Evolutionary conservation across 495 filamentous ascomycete species (phyloP).

Genomic region (Penicillium lagena): DNA sequence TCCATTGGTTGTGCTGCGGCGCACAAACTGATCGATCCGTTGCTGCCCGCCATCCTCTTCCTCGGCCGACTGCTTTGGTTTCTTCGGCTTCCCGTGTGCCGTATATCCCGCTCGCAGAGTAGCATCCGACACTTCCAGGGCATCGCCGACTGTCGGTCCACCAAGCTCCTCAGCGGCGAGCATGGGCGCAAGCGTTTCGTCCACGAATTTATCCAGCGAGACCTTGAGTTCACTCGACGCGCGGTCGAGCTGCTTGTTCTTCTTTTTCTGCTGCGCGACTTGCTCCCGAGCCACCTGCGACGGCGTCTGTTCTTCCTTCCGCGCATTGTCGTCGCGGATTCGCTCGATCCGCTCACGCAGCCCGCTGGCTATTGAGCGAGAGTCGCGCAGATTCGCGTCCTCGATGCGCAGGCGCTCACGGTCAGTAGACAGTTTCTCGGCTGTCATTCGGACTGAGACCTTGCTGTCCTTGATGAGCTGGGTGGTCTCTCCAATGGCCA

Average conservation of each 20-base stretch:
- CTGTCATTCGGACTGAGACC: slow-evolving; percentile 48
- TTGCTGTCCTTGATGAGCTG: slow-evolving; percentile 58
- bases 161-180: slow-evolving; percentile 82
- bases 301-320: slow-evolving; percentile 49
- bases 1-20: slow-evolving; percentile 24
- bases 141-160: slow-evolving; percentile 75
- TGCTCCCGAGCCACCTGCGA: slow-evolving; percentile 55
- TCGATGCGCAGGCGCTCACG: slow-evolving; percentile 52
- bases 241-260: slow-evolving; percentile 47
- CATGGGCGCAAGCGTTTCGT: slow-evolving; percentile 68
- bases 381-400: slow-evolving; percentile 54
- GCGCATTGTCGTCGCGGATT: slow-evolving; percentile 44
- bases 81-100: slow-evolving; percentile 63
- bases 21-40: slow-evolving; percentile 71
- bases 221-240: slow-evolving; percentile 52
- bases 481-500: slow-evolving; percentile 61
- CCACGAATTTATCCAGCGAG: slow-evolving; percentile 65
- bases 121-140: slow-evolving; percentile 54
- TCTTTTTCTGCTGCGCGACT: slow-evolving; percentile 49
- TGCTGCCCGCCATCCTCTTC: slow-evolving; percentile 49
- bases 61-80: slow-evolving; percentile 39
- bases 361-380: slow-evolving; percentile 40
- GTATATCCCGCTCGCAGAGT: slow-evolving; percentile 65
- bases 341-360: slow-evolving; percentile 54
- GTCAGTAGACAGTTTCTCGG: slow-evolving; percentile 44